phyloP scores from a whole-genome alignment of 495 filamentous ascomycete genomes.

The Cercophora scortea region DNA sequence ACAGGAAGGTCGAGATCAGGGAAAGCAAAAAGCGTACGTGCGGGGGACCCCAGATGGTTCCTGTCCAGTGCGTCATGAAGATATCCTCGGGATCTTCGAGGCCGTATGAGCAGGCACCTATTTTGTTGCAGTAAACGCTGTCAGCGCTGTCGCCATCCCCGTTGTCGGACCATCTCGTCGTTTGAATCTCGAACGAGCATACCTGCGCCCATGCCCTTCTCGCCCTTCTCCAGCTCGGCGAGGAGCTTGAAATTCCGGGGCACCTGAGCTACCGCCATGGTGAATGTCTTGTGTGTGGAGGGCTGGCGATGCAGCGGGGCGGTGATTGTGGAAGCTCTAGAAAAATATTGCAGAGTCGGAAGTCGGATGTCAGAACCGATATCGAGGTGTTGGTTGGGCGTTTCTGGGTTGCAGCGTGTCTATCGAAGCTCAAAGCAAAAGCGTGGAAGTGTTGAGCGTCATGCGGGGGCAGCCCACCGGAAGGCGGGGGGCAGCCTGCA shows the following conservation, averaged over 20 bases:
- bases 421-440: neutral
- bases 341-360: no score
- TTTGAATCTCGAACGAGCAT: slow-evolving; percentile 1
- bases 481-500: no score
- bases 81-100: slow-evolving; percentile 91
- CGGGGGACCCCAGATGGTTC: slow-evolving; percentile 91
- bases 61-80: slow-evolving; percentile 98
- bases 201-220: slow-evolving; percentile 96
- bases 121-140: neutral
- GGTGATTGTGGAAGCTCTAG: no score
- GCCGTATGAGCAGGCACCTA: slow-evolving; percentile 95
- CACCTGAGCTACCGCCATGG: slow-evolving; percentile 63
- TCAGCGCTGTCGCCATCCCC: neutral
- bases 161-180: neutral
- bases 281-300: neutral
- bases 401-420: neutral
- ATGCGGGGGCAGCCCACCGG: neutral
- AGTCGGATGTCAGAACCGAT: neutral
- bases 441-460: neutral
- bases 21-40: slow-evolving; percentile 51
- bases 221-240: slow-evolving; percentile 97
- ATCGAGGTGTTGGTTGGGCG: neutral
- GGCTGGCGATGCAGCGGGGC: no score
- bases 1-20: neutral
- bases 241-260: slow-evolving; percentile 93